Percentiles rank a stretch among this genome's conserved stretches.
Conservation (phyloP, 441 rosid genomes). For the Populus tomentosa region DNA sequence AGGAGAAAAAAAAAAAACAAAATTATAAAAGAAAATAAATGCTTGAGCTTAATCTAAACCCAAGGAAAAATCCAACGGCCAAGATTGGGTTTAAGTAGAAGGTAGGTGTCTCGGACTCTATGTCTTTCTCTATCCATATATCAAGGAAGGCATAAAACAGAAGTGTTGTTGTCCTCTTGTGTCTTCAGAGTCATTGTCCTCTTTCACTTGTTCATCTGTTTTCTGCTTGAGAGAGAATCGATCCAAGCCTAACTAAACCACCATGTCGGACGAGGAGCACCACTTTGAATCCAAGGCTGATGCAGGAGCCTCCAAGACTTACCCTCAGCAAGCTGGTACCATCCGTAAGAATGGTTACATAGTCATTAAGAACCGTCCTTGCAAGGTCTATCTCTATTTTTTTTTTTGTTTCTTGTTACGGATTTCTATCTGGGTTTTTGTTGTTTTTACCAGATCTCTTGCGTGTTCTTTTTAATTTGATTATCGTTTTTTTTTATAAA, state of each 20-base stretch:
- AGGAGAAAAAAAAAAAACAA: no score
- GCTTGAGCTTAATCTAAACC: not conserved
- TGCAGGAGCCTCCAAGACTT: conserved; percentile 89
- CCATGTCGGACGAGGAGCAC: conserved; percentile 93
- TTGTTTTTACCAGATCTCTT: conserved; percentile 15
- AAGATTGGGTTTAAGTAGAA: conserved; percentile 2
- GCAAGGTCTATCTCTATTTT: conserved; percentile 39
- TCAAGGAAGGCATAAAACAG: not conserved
- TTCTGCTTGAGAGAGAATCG: not conserved
- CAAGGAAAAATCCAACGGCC: conserved; percentile 10
- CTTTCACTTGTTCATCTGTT: not conserved
- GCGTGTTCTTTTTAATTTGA: conserved; percentile 1
- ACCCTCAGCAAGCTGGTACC: conserved; percentile 81
- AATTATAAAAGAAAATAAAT: no score
- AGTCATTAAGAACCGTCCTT: conserved; percentile 78
- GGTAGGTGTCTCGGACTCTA: not conserved
- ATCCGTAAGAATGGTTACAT: conserved; percentile 83
- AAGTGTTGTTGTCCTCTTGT: not conserved
- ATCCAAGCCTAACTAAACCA: not conserved
- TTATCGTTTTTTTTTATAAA: no score
- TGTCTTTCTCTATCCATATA: not conserved
- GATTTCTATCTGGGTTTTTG: conserved; percentile 2
- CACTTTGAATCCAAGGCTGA: conserved; percentile 89
- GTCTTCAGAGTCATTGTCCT: not conserved
- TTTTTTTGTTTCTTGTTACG: not conserved